These are phyloP conservation scores for Debaryomyces hansenii DNA, from an alignment of 805 yeast genomes.

Conservation along the genomic window DNA sequence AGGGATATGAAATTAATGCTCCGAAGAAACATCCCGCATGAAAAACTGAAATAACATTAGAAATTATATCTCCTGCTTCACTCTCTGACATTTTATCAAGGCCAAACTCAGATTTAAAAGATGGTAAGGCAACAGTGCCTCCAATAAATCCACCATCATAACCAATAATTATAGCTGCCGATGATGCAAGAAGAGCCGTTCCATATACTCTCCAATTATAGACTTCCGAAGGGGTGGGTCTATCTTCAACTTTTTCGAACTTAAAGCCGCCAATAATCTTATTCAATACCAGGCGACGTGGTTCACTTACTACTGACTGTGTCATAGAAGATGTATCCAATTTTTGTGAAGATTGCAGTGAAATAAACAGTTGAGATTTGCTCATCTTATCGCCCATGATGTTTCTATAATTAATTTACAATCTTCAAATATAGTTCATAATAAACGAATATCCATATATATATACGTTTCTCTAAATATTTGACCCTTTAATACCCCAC, in stretches of 20 bases:
- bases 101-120: slow-evolving; percentile 47
- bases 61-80: slow-evolving; percentile 25
- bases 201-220: slow-evolving; percentile 45
- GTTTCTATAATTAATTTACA: no score
- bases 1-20: slow-evolving; percentile 41
- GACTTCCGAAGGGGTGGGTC: slow-evolving; percentile 44
- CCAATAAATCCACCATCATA: slow-evolving; percentile 60
- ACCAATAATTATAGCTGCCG: slow-evolving; percentile 53
- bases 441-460: no score
- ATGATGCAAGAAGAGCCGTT: slow-evolving; percentile 46
- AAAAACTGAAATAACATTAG: slow-evolving; percentile 49
- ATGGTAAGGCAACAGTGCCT: slow-evolving; percentile 47
- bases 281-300: no score
- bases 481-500: no score
- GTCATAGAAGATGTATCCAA: background rate
- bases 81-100: slow-evolving; percentile 27
- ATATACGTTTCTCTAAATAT: no score
- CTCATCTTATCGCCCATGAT: no score
- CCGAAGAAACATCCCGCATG: slow-evolving; percentile 57
- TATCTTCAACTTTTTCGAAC: slow-evolving; percentile 34
- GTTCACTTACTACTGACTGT: background rate
- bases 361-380: no score
- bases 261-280: slow-evolving; percentile 4
- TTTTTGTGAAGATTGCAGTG: background rate
- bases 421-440: no score